A percentile compares a stretch with the other conserved stretches of the same genome.
phyloP scores from a whole-genome alignment of 2,329 filamentous ascomycete species.

The Tolypocladium paradoxum region DNA sequence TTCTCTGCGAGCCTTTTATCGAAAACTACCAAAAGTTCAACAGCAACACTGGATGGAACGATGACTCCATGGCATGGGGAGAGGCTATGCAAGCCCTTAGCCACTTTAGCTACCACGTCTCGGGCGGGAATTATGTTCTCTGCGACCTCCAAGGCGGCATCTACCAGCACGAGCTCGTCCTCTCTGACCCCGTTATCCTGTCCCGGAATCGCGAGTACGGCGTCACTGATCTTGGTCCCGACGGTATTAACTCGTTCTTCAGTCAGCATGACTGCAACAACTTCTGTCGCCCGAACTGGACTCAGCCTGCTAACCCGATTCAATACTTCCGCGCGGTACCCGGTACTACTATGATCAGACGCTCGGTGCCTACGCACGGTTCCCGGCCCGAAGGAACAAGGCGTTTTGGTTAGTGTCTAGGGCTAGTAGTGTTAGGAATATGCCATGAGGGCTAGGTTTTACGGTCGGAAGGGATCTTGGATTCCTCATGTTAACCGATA shows the following conservation, averaged over 20 bases:
- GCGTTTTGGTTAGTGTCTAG: too few relatives aligned
- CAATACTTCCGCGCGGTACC: too few relatives aligned
- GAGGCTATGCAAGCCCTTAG: slow-evolving; percentile 30
- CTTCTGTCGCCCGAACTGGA: too few relatives aligned
- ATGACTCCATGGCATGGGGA: slow-evolving; percentile 18
- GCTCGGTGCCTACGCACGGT: too few relatives aligned
- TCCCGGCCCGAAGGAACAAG: too few relatives aligned
- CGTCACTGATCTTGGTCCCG: slow-evolving; percentile 25
- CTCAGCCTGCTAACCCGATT: too few relatives aligned
- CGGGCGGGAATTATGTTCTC: slow-evolving; percentile 24
- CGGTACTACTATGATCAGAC: too few relatives aligned
- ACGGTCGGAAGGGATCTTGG: too few relatives aligned
- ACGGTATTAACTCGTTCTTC: slow-evolving; percentile 30
- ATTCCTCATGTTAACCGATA: too few relatives aligned
- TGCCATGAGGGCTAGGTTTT: too few relatives aligned
- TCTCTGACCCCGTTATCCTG: slow-evolving; percentile 31
- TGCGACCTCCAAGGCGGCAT: slow-evolving; percentile 32
- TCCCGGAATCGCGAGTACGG: slow-evolving; percentile 25
- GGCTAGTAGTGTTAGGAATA: too few relatives aligned
- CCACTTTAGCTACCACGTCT: slow-evolving; percentile 30
- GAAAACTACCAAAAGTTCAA: slow-evolving; percentile 32
- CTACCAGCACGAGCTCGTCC: slow-evolving; percentile 21
- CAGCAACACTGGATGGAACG: slow-evolving; percentile 29
- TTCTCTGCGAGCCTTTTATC: slow-evolving; percentile 27
- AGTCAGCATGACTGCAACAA: slow-evolving; percentile 21